Evolutionary conservation across 108 stramenopile genomes (phyloP).

Genomic region (Poteriospumella lacustris): DNA sequence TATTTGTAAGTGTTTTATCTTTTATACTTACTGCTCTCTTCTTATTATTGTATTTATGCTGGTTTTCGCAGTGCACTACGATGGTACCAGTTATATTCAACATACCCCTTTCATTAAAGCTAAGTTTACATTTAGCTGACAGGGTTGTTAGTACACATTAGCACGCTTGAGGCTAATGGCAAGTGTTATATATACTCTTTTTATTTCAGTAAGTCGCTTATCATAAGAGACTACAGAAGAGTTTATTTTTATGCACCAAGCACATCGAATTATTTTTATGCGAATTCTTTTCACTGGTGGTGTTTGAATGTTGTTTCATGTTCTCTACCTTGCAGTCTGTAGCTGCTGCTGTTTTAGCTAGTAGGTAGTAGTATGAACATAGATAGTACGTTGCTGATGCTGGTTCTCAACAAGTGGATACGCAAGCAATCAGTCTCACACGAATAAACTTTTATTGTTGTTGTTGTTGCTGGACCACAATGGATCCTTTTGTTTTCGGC

Average conservation of each 20-base stretch:
- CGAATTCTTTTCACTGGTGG: conserved; percentile 7
- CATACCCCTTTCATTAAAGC: conserved; percentile 7
- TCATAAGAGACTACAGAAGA: conserved; percentile 8
- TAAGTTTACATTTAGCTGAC: conserved; percentile 8
- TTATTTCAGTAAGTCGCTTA: conserved; percentile 8
- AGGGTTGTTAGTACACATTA: conserved; percentile 8
- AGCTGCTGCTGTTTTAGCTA: conserved; percentile 7
- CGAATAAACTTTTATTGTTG: conserved; percentile 9
- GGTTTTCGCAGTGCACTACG: conserved; percentile 6
- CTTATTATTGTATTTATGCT: conserved; percentile 9
- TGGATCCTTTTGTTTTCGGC: conserved; percentile 7
- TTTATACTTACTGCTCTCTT: conserved; percentile 8
- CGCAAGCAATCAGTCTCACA: conserved; percentile 6
- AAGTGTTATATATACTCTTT: conserved; percentile 9
- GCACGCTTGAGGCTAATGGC: conserved; percentile 6
- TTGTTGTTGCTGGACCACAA: conserved; percentile 7
- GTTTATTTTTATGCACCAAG: conserved; percentile 8
- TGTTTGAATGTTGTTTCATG: conserved; percentile 8
- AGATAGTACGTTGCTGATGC: conserved; percentile 7
- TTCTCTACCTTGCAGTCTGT: conserved; percentile 7
- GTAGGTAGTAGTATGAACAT: conserved; percentile 8
- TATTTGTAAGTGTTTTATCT: conserved; percentile 9
- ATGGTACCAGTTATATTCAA: conserved; percentile 8
- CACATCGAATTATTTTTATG: conserved; percentile 9
- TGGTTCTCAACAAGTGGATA: conserved; percentile 7